Conservation (phyloP, 306 rosid species). For the Lathyrus sativus region DNA sequence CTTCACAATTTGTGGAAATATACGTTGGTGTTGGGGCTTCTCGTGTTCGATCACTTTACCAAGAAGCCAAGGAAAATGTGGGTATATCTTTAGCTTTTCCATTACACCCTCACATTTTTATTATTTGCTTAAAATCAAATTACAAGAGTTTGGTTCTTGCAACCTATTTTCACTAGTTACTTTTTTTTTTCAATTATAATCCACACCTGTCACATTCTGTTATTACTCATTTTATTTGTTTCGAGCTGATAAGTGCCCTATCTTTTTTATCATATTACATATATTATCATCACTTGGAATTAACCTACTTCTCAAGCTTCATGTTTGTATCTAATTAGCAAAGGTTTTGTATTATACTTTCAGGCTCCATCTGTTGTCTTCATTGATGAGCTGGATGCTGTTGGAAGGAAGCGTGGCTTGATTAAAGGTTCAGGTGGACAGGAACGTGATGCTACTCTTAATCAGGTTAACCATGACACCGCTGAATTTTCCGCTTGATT, state of each 20-base stretch:
- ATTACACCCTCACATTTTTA: background rate
- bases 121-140: slow-evolving; percentile 20
- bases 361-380: slow-evolving; percentile 99
- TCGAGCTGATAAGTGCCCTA: slow-evolving; percentile 18
- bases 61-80: slow-evolving; percentile 94
- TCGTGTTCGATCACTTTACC: slow-evolving; percentile 93
- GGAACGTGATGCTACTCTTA: slow-evolving; percentile 99
- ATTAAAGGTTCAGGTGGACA: slow-evolving; percentile 99
- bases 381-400: slow-evolving; percentile 97
- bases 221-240: slow-evolving; percentile 31
- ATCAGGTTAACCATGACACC: slow-evolving; percentile 64
- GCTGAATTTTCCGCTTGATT: slow-evolving; percentile 17
- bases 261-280: slow-evolving; percentile 7
- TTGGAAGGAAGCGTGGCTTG: slow-evolving; percentile 98
- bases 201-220: slow-evolving; percentile 16
- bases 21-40: slow-evolving; percentile 99
- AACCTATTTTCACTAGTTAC: background rate
- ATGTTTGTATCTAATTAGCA: slow-evolving; percentile 24
- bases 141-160: slow-evolving; percentile 35
- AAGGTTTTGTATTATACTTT: slow-evolving; percentile 31
- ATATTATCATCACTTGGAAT: slow-evolving; percentile 10
- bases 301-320: slow-evolving; percentile 25
- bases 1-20: slow-evolving; percentile 96
- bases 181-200: slow-evolving; percentile 22
- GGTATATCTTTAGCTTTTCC: slow-evolving; percentile 34